phyloP scores from a whole-genome alignment of 768 basidiomycete species.

The Cystofilobasidium capitatum region DNA sequence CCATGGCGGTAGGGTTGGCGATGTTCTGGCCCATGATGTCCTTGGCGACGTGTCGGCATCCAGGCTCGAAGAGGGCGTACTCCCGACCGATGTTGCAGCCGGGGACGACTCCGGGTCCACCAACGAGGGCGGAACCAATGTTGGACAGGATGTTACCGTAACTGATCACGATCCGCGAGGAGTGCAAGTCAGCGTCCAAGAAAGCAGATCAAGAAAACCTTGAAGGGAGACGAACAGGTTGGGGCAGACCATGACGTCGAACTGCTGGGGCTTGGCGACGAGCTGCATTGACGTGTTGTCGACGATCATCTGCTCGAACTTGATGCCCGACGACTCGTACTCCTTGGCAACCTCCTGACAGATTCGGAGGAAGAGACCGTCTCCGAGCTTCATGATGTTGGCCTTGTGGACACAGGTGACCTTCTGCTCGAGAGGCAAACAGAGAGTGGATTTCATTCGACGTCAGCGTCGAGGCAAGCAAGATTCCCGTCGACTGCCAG shows the following conservation, averaged over 20 bases:
- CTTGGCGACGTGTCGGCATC: constrained; percentile 57
- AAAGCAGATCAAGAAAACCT: neutral
- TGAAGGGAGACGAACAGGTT: too few relatives aligned
- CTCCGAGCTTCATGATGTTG: constrained; percentile 99
- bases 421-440: constrained; percentile 52
- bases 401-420: constrained; percentile 99
- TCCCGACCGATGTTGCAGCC: constrained; percentile 98
- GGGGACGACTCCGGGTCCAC: constrained; percentile 94
- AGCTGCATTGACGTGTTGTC: constrained; percentile 86
- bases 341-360: constrained; percentile 95
- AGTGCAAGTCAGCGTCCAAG: constrained; percentile 26
- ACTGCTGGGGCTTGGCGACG: constrained; percentile 87
- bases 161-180: too few relatives aligned
- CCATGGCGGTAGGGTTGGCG: constrained; percentile 44
- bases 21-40: constrained; percentile 40
- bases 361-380: constrained; percentile 96
- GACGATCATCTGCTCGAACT: constrained; percentile 96
- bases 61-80: constrained; percentile 96
- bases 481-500: too few relatives aligned
- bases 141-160: constrained; percentile 97
- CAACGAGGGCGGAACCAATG: constrained; percentile 96
- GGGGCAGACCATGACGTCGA: constrained; percentile 99
- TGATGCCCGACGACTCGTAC: constrained; percentile 84
- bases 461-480: neutral
- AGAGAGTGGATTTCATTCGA: neutral